Conservation (phyloP, 441 rosid species). For the Arabidopsis hybrid region DNA sequence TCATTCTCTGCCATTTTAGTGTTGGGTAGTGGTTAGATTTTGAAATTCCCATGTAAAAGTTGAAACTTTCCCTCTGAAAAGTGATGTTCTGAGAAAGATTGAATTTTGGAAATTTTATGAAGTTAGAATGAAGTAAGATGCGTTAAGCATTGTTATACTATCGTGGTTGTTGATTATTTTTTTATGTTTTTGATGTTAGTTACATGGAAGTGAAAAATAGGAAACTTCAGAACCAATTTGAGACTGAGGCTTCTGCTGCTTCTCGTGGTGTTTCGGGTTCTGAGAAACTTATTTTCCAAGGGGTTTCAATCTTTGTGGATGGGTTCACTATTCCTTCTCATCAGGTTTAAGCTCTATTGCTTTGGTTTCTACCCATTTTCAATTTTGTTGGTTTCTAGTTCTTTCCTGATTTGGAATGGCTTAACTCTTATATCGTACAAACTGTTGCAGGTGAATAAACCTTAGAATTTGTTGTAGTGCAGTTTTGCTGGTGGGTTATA, state of each 20-base stretch:
- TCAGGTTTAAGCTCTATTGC: slow-evolving; percentile 60
- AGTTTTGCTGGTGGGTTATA: not conserved
- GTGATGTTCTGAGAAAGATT: slow-evolving; percentile 6
- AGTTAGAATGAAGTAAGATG: not conserved
- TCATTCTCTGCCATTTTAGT: slow-evolving; percentile 1
- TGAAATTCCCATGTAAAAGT: not conserved
- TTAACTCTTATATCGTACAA: not conserved
- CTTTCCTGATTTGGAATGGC: slow-evolving; percentile 6
- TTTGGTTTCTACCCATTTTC: not conserved
- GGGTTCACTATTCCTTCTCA: slow-evolving; percentile 90
- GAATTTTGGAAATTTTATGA: not conserved
- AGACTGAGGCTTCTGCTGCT: slow-evolving; percentile 64
- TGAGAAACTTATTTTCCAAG: slow-evolving; percentile 67
- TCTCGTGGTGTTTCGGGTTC: slow-evolving; percentile 50
- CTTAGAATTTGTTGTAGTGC: not conserved
- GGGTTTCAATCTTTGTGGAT: slow-evolving; percentile 88
- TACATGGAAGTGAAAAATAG: slow-evolving; percentile 85
- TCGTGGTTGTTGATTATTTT: not conserved
- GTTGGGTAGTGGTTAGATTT: slow-evolving; percentile 13
- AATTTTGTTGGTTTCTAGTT: not conserved
- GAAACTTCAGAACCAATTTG: slow-evolving; percentile 81
- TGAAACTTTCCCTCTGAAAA: not conserved
- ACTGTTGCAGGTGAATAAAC: not conserved
- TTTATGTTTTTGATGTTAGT: slow-evolving; percentile 47
- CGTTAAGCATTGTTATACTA: not conserved